Conservation (phyloP, 352 stramenopile species). For the Phytophthora capsici region DNA sequence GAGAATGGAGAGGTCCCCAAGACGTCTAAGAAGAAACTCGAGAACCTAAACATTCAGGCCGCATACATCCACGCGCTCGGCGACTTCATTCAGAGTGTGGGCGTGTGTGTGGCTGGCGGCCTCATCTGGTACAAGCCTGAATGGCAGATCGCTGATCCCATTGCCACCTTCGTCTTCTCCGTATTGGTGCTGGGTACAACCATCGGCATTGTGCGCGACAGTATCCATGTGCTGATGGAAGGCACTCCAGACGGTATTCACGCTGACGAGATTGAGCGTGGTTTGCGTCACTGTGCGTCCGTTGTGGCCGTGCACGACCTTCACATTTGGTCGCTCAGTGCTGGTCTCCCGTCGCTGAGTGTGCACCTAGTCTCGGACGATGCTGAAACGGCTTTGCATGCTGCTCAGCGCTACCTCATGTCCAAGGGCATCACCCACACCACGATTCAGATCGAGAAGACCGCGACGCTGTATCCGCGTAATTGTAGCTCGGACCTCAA, state of each 20-base stretch:
- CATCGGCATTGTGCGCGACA: slow-evolving; percentile 90
- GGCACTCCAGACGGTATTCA: slow-evolving; percentile 93
- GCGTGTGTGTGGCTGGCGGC: slow-evolving; percentile 94
- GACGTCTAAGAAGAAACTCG: slow-evolving; percentile 48
- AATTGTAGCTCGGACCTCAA: slow-evolving; percentile 71
- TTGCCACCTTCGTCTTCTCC: slow-evolving; percentile 98
- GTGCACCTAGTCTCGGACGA: slow-evolving; percentile 92
- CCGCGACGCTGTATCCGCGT: slow-evolving; percentile 70
- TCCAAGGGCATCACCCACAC: slow-evolving; percentile 86
- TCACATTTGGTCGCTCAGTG: slow-evolving; percentile 98
- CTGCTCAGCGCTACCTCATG: slow-evolving; percentile 78
- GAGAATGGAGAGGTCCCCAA: slow-evolving; percentile 37
- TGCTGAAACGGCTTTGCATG: slow-evolving; percentile 65
- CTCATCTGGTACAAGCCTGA: slow-evolving; percentile 97
- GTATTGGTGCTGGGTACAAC: slow-evolving; percentile 95
- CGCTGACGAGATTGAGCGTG: slow-evolving; percentile 84
- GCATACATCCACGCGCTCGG: slow-evolving; percentile 98
- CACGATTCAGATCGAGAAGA: slow-evolving; percentile 89
- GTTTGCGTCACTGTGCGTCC: slow-evolving; percentile 73
- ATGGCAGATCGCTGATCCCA: slow-evolving; percentile 97
- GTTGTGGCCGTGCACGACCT: slow-evolving; percentile 97
- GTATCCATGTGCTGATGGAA: slow-evolving; percentile 96
- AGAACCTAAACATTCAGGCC: slow-evolving; percentile 96
- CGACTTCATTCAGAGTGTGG: slow-evolving; percentile 97
- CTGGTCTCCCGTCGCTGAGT: slow-evolving; percentile 89